These are phyloP conservation scores for Phytophthora nicotianae DNA, from an alignment of 352 stramenopile species.

Conservation along the genomic window DNA sequence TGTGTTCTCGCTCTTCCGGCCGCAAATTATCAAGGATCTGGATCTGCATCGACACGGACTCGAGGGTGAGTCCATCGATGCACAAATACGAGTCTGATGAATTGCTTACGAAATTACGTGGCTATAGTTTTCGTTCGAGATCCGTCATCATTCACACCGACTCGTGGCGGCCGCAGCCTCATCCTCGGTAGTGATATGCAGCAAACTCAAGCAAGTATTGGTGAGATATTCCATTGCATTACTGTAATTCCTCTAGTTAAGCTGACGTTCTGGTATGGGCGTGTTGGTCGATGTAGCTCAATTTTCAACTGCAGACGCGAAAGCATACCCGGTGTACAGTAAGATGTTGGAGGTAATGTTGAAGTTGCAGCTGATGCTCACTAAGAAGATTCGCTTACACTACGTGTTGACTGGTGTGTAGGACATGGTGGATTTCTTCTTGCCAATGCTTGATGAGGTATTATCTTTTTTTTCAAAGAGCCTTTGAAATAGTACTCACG, in stretches of 20 bases:
- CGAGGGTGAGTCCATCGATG: constrained; percentile 42
- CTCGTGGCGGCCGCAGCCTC: constrained; percentile 71
- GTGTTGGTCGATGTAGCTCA: constrained; percentile 51
- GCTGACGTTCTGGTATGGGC: constrained; percentile 1
- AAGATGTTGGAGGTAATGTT: constrained; percentile 69
- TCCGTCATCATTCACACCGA: constrained; percentile 90
- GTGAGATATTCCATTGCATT: constrained; percentile 25
- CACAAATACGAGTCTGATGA: background rate
- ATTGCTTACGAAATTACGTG: background rate
- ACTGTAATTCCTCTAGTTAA: background rate
- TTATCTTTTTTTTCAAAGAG: background rate
- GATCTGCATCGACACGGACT: constrained; percentile 82
- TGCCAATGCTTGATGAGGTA: constrained; percentile 84
- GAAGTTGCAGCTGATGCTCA: background rate
- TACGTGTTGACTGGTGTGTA: constrained; percentile 21
- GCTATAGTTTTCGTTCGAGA: constrained; percentile 74
- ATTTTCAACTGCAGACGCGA: constrained; percentile 79
- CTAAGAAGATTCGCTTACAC: background rate
- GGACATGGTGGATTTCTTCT: constrained; percentile 82
- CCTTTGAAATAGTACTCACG: background rate
- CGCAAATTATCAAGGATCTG: constrained; percentile 90
- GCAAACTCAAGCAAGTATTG: constrained; percentile 77
- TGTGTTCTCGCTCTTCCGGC: constrained; percentile 89
- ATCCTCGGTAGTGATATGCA: constrained; percentile 82
- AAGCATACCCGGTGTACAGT: constrained; percentile 85